Conservation (phyloP, 495 filamentous ascomycete species). For the Hypoxylon lenormandii region DNA sequence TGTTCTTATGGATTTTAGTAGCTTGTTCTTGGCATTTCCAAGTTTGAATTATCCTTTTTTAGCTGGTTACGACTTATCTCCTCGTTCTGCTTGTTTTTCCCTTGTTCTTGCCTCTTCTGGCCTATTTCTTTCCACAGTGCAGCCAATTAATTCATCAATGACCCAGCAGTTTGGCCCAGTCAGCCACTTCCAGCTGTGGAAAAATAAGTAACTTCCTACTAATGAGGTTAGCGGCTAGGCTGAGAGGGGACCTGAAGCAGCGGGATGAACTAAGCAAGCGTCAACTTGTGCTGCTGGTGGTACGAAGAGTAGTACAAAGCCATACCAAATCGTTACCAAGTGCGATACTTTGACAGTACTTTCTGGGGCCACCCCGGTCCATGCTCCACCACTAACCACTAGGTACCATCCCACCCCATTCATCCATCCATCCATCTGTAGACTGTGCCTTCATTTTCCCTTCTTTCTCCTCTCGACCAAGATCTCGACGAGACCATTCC, state of each 20-base stretch:
- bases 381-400: constrained; percentile 48
- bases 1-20: too few relatives aligned
- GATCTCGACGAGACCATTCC: constrained; percentile 42
- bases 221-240: constrained; percentile 40
- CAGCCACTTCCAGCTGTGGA: constrained; percentile 17
- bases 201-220: constrained; percentile 40
- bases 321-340: neutral
- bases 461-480: constrained; percentile 51
- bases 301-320: neutral
- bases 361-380: constrained; percentile 47
- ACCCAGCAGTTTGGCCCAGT: too few relatives aligned
- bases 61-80: too few relatives aligned
- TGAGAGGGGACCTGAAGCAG: constrained; percentile 14
- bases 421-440: constrained; percentile 38
- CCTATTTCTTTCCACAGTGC: constrained; percentile 41
- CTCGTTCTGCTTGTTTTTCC: constrained; percentile 9
- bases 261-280: constrained; percentile 46
- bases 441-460: constrained; percentile 50
- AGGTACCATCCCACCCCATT: constrained; percentile 50
- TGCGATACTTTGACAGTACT: constrained; percentile 40
- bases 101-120: constrained; percentile 3
- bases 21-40: too few relatives aligned
- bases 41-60: too few relatives aligned
- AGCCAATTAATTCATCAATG: too few relatives aligned
- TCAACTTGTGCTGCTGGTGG: too few relatives aligned